Evolutionary conservation across 176 grass and related monocot genomes (phyloP), one percentile per base, ranked within the genome.

Genomic region (Olyra latifolia): DNA sequence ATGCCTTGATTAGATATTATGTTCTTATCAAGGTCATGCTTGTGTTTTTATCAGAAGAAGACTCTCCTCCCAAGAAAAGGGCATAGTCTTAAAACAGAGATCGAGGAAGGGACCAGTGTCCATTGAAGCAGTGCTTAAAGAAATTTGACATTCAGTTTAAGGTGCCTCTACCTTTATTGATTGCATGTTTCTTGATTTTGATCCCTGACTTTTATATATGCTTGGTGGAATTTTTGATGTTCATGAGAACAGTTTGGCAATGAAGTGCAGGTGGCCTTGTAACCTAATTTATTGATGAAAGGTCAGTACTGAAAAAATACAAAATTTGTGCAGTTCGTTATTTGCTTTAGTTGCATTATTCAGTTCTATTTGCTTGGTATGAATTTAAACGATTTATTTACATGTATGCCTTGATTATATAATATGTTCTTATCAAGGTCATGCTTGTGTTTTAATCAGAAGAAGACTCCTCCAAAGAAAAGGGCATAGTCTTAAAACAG

Each of bases 71-170:
- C 85, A 65, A 56, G 70, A 65, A 62, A 76, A 77, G 41, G 82
- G 87, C 59, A 50, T 85, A 12, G 64, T 56, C n/a, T 42, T 85
- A 78, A 85, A 77, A 72, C 63, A 71, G 10, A 85, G 74, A 63
- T 48, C 56, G 24, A 39, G 30, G 30, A 89, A 80, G 66, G 47
- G 84, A 10, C 65, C 77, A 35, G n/a, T n/a, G n/a, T n/a, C n/a
- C n/a, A n/a, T 10, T 62, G 22, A 77, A 44, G 47, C 56, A 4
- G 28, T 47, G 40, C 16, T 69, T 47, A 16, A 85, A 74, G 62
- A 78, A 69, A 35, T n/a, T n/a, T n/a, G n/a, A n/a, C n/a, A n/a
- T n/a, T n/a, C n/a, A n/a, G n/a, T n/a, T n/a, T n/a, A n/a, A n/a
- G n/a, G n/a, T n/a, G n/a, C n/a, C n/a, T n/a, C n/a, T n/a, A n/a